A percentile compares a stretch with the other conserved stretches of the same genome.
These are phyloP conservation scores for Coemansia pectinata DNA, from an alignment of 192 early-diverging fungal species.

Conservation along the genomic window DNA sequence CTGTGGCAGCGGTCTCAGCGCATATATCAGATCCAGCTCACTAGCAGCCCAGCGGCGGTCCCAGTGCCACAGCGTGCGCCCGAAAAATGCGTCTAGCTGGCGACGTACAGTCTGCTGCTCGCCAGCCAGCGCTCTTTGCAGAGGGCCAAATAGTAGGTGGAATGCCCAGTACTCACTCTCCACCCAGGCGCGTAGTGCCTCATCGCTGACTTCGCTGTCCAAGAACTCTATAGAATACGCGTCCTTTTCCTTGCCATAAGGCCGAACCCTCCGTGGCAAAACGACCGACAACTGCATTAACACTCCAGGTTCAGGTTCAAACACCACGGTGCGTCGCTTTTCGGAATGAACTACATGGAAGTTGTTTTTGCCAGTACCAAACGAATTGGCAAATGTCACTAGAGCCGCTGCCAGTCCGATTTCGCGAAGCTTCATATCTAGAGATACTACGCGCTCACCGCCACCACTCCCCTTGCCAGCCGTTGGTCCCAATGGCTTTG, in stretches of 20 bases:
- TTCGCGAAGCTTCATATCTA: constrained; percentile 72
- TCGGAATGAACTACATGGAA: constrained; percentile 46
- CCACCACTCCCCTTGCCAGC: constrained; percentile 1
- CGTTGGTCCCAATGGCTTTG: background rate
- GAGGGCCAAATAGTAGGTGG: constrained; percentile 25
- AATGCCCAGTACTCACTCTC: constrained; percentile 38
- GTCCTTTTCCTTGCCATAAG: constrained; percentile 37
- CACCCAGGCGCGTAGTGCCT: constrained; percentile 34
- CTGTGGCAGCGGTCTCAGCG: constrained; percentile 31
- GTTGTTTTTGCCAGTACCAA: constrained; percentile 5
- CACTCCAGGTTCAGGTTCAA: constrained; percentile 37
- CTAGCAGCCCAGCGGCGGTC: constrained; percentile 29
- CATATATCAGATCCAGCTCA: constrained; percentile 37
- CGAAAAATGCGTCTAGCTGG: constrained; percentile 46
- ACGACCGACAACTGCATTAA: constrained; percentile 38
- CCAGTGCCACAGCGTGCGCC: constrained; percentile 34
- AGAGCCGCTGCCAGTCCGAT: constrained; percentile 74
- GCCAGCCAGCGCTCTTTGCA: constrained; percentile 6
- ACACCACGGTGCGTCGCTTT: constrained; percentile 43
- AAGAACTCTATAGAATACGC: constrained; percentile 48
- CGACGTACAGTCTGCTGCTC: constrained; percentile 14
- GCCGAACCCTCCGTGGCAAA: constrained; percentile 32
- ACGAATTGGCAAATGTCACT: constrained; percentile 61
- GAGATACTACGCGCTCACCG: constrained; percentile 59
- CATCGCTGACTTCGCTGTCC: constrained; percentile 30